These are phyloP conservation scores for Pleurotus pulmonarius DNA, from an alignment of 768 basidiomycete species.

Conservation along the genomic window DNA sequence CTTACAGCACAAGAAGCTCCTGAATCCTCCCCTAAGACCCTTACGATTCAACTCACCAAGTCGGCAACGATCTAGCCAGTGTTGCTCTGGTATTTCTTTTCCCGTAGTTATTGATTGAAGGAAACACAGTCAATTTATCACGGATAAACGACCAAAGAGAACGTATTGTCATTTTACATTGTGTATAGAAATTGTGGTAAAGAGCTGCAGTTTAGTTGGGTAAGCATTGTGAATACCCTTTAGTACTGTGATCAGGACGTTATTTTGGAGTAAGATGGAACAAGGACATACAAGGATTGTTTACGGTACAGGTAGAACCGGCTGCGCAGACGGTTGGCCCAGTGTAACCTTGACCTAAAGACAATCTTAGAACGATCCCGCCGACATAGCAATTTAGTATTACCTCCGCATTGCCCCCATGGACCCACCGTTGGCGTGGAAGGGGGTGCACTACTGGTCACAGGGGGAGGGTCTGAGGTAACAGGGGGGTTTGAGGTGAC, in stretches of 20 bases:
- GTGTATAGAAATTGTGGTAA: neutral
- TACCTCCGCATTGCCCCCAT: slow-evolving; percentile 43
- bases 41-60: too few relatives aligned
- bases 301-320: slow-evolving; percentile 31
- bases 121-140: neutral
- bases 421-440: slow-evolving; percentile 24
- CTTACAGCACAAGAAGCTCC: too few relatives aligned
- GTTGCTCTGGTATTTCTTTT: too few relatives aligned
- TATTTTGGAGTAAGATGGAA: neutral
- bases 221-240: slow-evolving; percentile 1
- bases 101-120: neutral
- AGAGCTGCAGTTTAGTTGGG: neutral
- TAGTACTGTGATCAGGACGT: neutral
- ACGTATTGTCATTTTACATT: too few relatives aligned
- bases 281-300: slow-evolving; percentile 36
- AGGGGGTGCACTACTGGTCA: slow-evolving; percentile 22
- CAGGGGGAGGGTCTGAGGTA: slow-evolving; percentile 7
- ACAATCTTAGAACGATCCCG: neutral
- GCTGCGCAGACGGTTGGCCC: slow-evolving; percentile 37
- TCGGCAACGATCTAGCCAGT: too few relatives aligned
- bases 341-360: slow-evolving; percentile 30
- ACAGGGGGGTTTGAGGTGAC: slow-evolving; percentile 17
- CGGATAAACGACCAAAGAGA: too few relatives aligned
- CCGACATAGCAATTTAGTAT: neutral
- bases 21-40: too few relatives aligned